These are phyloP conservation scores for Umbilicus rupestris DNA, from an alignment of 164 flowering plant species.

Conservation along the genomic window DNA sequence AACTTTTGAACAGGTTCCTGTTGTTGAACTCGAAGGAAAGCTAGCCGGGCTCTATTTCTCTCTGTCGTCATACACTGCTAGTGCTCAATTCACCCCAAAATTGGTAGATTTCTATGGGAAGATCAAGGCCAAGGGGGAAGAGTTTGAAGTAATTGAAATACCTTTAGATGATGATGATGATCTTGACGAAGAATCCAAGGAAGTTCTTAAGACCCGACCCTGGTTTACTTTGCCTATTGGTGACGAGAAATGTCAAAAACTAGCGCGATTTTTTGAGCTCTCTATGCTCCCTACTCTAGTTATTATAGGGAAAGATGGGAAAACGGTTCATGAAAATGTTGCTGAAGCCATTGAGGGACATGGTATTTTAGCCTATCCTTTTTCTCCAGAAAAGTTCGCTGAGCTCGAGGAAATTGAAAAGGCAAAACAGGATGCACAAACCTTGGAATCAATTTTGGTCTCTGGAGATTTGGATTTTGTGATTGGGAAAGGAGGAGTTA, in stretches of 20 bases:
- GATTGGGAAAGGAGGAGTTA: constrained; percentile 32
- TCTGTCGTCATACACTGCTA: neutral
- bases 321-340: constrained; percentile 38
- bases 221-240: constrained; percentile 39
- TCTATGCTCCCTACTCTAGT: constrained; percentile 33
- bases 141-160: constrained; percentile 42
- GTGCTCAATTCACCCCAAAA: constrained; percentile 22
- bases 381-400: constrained; percentile 37
- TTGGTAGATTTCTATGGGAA: constrained; percentile 31
- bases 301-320: constrained; percentile 48
- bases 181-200: constrained; percentile 25
- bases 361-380: constrained; percentile 42
- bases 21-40: constrained; percentile 51
- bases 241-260: constrained; percentile 29
- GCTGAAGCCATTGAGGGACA: constrained; percentile 41
- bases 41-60: constrained; percentile 38
- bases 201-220: constrained; percentile 24
- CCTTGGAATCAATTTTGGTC: constrained; percentile 46
- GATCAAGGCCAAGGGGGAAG: constrained; percentile 30
- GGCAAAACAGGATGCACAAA: constrained; percentile 33
- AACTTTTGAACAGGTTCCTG: constrained; percentile 26
- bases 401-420: constrained; percentile 42
- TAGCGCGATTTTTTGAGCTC: constrained; percentile 39
- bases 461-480: constrained; percentile 39
- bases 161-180: constrained; percentile 33